Percentiles rank a stretch among this genome's conserved stretches.
Conservation (phyloP, 2,329 filamentous ascomycete species). For the Colletotrichum siamense region DNA sequence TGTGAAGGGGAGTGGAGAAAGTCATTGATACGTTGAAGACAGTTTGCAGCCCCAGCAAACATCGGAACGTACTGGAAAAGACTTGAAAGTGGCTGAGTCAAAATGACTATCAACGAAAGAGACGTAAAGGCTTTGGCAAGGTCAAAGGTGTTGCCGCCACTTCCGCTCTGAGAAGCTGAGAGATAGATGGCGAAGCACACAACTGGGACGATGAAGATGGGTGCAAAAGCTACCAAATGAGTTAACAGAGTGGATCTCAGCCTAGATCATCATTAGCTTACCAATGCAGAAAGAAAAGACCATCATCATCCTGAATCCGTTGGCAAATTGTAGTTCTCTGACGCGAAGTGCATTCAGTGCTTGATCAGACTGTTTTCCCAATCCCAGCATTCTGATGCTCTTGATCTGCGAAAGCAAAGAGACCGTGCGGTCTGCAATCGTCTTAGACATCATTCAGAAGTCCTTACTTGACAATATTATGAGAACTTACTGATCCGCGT, state of each 20-base stretch:
- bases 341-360: background rate
- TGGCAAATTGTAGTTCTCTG: background rate
- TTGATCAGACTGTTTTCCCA: rapidly evolving
- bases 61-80: background rate
- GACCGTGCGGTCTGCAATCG: background rate
- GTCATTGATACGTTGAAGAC: background rate
- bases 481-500: background rate
- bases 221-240: background rate
- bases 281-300: background rate
- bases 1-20: background rate
- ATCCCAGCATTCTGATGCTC: background rate
- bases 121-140: background rate
- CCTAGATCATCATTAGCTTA: background rate
- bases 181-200: background rate
- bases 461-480: background rate
- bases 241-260: background rate
- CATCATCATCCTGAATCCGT: background rate
- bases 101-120: background rate
- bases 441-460: background rate
- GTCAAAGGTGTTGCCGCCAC: background rate
- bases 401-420: background rate
- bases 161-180: background rate
- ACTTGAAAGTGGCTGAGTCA: background rate
- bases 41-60: background rate
- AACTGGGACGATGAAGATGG: background rate